Conservation (phyloP, 2,329 filamentous ascomycete species). For the Hymenoscyphus infarciens region DNA sequence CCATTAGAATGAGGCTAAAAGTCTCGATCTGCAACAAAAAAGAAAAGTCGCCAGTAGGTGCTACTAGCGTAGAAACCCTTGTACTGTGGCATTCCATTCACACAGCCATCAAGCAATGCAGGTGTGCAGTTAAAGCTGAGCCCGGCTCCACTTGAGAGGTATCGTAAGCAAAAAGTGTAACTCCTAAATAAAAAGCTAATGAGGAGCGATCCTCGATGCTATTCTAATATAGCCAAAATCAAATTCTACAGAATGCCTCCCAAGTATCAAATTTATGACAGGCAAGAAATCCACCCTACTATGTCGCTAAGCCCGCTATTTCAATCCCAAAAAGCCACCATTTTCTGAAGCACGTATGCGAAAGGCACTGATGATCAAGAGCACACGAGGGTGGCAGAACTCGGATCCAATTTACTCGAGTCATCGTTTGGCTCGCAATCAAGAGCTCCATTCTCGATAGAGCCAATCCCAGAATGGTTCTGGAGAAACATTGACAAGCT, state of each 20-base stretch:
- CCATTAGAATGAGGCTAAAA: too few relatives aligned
- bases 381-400: background rate
- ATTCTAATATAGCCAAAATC: background rate
- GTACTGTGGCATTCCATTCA: background rate
- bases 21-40: background rate
- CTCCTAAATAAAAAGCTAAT: background rate
- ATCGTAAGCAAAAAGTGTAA: too few relatives aligned
- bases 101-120: background rate
- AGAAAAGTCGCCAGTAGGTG: background rate
- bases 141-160: background rate
- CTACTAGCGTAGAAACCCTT: background rate
- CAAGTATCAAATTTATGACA: background rate
- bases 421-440: background rate
- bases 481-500: conserved; percentile 45
- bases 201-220: background rate
- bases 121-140: background rate
- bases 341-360: background rate
- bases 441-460: conserved; percentile 41
- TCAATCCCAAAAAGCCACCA: too few relatives aligned
- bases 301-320: background rate
- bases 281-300: background rate
- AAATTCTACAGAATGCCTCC: background rate
- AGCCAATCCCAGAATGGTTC: conserved; percentile 54
- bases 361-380: conserved; percentile 1
- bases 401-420: too few relatives aligned